phyloP scores from a whole-genome alignment of 164 flowering plant genomes.

The Kalanchoe fedtschenkoi region DNA sequence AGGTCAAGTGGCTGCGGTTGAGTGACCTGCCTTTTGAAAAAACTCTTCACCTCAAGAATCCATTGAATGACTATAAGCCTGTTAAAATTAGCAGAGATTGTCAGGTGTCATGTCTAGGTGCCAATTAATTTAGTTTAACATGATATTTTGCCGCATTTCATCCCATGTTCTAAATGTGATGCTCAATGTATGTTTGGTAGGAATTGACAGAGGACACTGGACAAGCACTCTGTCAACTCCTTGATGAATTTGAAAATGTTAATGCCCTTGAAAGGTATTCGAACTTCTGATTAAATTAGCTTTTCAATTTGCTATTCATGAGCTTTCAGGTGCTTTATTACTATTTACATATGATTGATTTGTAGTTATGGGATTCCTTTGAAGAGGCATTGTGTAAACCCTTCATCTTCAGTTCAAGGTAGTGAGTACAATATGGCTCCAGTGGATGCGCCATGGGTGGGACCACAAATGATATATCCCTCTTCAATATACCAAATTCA shows the following conservation, averaged over 20 bases:
- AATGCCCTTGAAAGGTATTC: conserved; percentile 36
- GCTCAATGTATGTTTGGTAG: conserved; percentile 26
- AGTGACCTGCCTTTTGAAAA: conserved; percentile 69
- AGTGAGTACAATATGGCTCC: conserved; percentile 34
- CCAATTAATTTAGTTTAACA: neutral
- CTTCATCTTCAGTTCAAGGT: conserved; percentile 25
- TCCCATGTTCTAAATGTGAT: conserved; percentile 2
- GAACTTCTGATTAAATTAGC: neutral
- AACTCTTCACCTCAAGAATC: conserved; percentile 88
- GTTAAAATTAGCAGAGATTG: conserved; percentile 93
- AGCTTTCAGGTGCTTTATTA: neutral
- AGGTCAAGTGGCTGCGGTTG: conserved; percentile 73
- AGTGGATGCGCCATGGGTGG: conserved; percentile 30
- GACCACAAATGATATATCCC: conserved; percentile 31
- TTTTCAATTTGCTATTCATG: neutral
- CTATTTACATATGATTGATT: conserved; percentile 13
- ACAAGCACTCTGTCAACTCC: conserved; percentile 75
- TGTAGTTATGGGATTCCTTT: conserved; percentile 25
- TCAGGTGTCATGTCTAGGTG: conserved; percentile 40
- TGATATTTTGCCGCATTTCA: neutral
- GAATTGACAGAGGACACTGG: conserved; percentile 77
- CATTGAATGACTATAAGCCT: conserved; percentile 81
- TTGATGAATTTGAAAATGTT: conserved; percentile 41
- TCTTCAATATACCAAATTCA: conserved; percentile 47
- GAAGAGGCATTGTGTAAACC: conserved; percentile 31